These are phyloP conservation scores for Ramicandelaber brevisporus DNA, from an alignment of 192 early-diverging fungal genomes.

Conservation along the genomic window DNA sequence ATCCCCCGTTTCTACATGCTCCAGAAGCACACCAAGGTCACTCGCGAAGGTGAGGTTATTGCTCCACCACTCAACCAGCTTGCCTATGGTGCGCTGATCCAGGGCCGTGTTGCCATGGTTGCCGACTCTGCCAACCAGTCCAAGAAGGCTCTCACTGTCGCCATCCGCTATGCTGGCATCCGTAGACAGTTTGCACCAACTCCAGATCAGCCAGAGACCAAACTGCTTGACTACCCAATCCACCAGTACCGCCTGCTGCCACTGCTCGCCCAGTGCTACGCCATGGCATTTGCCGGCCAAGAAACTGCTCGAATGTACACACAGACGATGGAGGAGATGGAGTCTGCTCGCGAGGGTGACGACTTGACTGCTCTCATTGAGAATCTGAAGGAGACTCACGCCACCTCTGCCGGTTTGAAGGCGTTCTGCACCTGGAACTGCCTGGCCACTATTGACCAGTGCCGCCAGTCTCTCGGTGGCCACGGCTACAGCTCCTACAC, in stretches of 20 bases:
- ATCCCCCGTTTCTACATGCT: conserved; percentile 77
- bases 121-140: conserved; percentile 62
- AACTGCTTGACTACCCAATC: conserved; percentile 77
- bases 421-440: conserved; percentile 85
- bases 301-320: conserved; percentile 59
- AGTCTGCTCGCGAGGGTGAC: conserved; percentile 29
- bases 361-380: conserved; percentile 36
- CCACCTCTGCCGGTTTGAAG: conserved; percentile 74
- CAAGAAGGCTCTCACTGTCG: conserved; percentile 78
- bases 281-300: conserved; percentile 71
- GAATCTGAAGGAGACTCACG: conserved; percentile 72
- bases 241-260: conserved; percentile 89
- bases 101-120: conserved; percentile 59
- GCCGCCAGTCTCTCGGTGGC: conserved; percentile 71
- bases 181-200: conserved; percentile 62
- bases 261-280: conserved; percentile 67
- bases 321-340: conserved; percentile 47
- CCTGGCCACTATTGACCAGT: conserved; percentile 72
- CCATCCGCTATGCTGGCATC: conserved; percentile 71
- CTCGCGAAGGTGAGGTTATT: conserved; percentile 45
- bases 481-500: conserved; percentile 87
- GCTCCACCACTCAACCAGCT: conserved; percentile 63
- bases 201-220: conserved; percentile 45
- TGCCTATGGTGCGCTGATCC: conserved; percentile 69
- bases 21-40: conserved; percentile 81